Evolutionary conservation across 495 filamentous ascomycete genomes (phyloP).

Genomic region (Penicillium daleae): DNA sequence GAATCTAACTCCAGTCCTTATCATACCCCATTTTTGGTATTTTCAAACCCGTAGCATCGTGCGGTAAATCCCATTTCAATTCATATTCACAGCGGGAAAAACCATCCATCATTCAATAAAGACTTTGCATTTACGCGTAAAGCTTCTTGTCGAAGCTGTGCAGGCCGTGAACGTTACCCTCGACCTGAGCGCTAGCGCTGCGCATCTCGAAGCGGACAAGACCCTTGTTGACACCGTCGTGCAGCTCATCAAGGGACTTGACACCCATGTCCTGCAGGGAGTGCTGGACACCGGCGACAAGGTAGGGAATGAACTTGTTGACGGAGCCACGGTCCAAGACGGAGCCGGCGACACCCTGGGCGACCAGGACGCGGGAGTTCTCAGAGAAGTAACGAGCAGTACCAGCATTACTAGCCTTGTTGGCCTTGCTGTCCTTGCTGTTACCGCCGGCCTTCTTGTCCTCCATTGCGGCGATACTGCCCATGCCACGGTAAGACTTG

Average conservation of each 20-base stretch:
- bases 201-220: slow-evolving; percentile 89
- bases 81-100: slow-evolving; percentile 32
- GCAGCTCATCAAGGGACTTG: slow-evolving; percentile 73
- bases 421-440: slow-evolving; percentile 74
- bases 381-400: slow-evolving; percentile 99
- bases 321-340: slow-evolving; percentile 78
- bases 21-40: slow-evolving; percentile 38
- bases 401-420: slow-evolving; percentile 92
- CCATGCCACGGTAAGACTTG: slow-evolving; percentile 99
- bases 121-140: slow-evolving; percentile 67
- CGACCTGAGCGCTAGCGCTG: slow-evolving; percentile 90
- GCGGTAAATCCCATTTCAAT: slow-evolving; percentile 23
- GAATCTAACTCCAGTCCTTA: slow-evolving; percentile 34
- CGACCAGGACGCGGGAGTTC: slow-evolving; percentile 89
- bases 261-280: slow-evolving; percentile 94
- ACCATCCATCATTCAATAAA: slow-evolving; percentile 22
- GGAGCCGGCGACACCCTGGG: slow-evolving; percentile 89
- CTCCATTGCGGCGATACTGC: slow-evolving; percentile 98
- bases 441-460: slow-evolving; percentile 84
- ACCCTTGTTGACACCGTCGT: slow-evolving; percentile 74
- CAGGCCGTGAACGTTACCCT: slow-evolving; percentile 94
- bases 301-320: slow-evolving; percentile 93
- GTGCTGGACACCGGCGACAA: slow-evolving; percentile 94
- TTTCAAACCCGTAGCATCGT: slow-evolving; percentile 41
- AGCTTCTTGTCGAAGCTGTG: slow-evolving; percentile 99